phyloP scores from a whole-genome alignment of 192 early-diverging fungal species.

The Spizellomyces sp. region DNA sequence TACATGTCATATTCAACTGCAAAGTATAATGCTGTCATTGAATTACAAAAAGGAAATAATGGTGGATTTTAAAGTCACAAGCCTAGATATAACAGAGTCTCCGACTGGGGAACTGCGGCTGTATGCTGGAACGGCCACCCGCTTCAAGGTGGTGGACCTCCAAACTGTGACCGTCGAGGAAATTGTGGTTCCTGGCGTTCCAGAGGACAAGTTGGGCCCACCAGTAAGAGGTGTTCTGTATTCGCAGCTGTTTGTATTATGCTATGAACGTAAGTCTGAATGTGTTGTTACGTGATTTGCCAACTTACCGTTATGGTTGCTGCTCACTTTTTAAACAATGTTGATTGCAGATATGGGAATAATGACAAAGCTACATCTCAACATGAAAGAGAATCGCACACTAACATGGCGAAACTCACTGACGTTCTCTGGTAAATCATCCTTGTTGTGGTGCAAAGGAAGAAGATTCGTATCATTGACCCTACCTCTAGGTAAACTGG shows the following conservation, averaged over 20 bases:
- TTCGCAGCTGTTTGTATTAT: conserved; percentile 36
- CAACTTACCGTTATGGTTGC: too few relatives aligned
- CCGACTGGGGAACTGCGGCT: conserved; percentile 38
- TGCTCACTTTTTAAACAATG: neutral
- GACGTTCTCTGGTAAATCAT: conserved; percentile 43
- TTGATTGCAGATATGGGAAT: conserved; percentile 35
- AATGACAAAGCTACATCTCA: conserved; percentile 31
- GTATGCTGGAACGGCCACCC: conserved; percentile 31
- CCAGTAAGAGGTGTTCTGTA: conserved; percentile 42
- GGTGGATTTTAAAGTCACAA: conserved; percentile 34
- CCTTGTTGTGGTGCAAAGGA: neutral
- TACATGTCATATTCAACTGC: too few relatives aligned
- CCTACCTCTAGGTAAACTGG: conserved; percentile 41
- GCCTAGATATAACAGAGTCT: conserved; percentile 45
- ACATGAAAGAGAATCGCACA: conserved; percentile 29
- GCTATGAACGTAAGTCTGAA: conserved; percentile 44
- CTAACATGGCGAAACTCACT: conserved; percentile 56
- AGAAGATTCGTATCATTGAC: conserved; percentile 4
- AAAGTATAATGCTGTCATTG: neutral
- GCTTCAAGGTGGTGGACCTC: conserved; percentile 49
- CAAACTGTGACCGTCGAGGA: conserved; percentile 43
- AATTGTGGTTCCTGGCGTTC: conserved; percentile 33
- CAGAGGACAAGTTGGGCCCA: conserved; percentile 37
- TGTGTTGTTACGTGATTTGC: too few relatives aligned
- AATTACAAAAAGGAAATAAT: conserved; percentile 37